Evolutionary conservation across 306 rosid genomes (phyloP).

Genomic region (Casuarina glauca): DNA sequence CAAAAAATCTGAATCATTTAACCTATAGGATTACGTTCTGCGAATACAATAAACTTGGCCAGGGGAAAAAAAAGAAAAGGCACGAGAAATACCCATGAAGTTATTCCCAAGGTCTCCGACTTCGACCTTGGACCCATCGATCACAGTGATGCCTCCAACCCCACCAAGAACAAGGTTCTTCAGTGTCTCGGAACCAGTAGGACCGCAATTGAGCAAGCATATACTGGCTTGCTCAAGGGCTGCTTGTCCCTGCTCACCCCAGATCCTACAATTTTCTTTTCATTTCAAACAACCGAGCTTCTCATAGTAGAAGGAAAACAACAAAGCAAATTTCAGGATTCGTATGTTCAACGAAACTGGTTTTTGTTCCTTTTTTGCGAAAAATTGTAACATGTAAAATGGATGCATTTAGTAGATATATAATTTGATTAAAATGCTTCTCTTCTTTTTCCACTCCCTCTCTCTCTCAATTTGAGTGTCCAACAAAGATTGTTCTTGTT

Average conservation of each 20-base stretch:
- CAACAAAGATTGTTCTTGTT: background rate
- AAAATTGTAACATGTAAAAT: background rate
- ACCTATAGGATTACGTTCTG: no score
- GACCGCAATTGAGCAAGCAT: slow-evolving; percentile 91
- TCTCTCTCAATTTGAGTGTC: no score
- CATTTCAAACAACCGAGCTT: background rate
- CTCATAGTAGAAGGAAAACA: background rate
- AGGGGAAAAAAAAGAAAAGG: background rate
- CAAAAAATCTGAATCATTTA: no score
- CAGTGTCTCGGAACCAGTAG: slow-evolving; percentile 94
- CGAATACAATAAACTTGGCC: background rate
- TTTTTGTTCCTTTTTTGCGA: background rate
- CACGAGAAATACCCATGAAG: slow-evolving; percentile 63
- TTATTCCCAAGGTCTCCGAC: slow-evolving; percentile 93
- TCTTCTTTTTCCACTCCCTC: no score
- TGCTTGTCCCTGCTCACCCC: slow-evolving; percentile 85
- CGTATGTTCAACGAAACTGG: background rate
- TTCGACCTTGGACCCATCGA: slow-evolving; percentile 93
- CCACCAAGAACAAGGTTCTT: slow-evolving; percentile 97
- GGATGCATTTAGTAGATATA: no score
- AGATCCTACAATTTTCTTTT: slow-evolving; percentile 56
- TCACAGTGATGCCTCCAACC: slow-evolving; percentile 90
- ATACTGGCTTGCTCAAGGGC: slow-evolving; percentile 84
- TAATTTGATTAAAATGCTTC: no score
- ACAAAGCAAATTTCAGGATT: background rate